phyloP scores from a whole-genome alignment of 2,329 filamentous ascomycete species.

The Dothideomycetes sp. region DNA sequence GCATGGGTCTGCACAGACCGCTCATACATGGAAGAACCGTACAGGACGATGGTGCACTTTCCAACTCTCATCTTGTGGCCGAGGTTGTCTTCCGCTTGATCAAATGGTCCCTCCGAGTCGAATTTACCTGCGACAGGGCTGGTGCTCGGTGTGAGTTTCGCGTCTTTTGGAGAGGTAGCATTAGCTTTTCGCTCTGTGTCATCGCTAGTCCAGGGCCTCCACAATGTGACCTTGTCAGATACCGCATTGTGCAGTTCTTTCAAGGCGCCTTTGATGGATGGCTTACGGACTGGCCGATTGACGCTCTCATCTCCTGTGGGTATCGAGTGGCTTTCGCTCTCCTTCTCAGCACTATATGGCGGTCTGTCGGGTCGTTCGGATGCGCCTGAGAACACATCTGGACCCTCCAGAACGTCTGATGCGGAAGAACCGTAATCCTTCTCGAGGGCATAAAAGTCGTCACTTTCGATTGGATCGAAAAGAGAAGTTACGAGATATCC shows the following conservation, averaged over 20 bases:
- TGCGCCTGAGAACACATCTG: conserved; percentile 16
- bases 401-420: conserved; percentile 19
- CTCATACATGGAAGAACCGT: conserved; percentile 30
- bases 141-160: conserved; percentile 14
- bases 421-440: conserved; percentile 16
- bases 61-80: conserved; percentile 27
- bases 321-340: not conserved
- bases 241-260: conserved; percentile 26
- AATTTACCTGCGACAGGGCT: conserved; percentile 4
- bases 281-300: conserved; percentile 14
- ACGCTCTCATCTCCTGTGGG: conserved; percentile 9
- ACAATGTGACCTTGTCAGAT: conserved; percentile 24
- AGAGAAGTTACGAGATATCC: conserved; percentile 25
- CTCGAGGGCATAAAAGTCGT: not conserved
- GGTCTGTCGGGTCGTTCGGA: conserved; percentile 5
- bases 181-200: not conserved
- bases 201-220: conserved; percentile 18
- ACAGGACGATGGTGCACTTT: conserved; percentile 33
- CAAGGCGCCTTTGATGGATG: conserved; percentile 25
- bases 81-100: conserved; percentile 18
- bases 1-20: conserved; percentile 34
- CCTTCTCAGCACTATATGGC: not conserved
- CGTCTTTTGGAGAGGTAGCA: not conserved
- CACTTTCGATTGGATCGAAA: conserved; percentile 16
- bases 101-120: conserved; percentile 6